phyloP scores from a whole-genome alignment of 148 eudicot species.

The Euryodendron excelsum region DNA sequence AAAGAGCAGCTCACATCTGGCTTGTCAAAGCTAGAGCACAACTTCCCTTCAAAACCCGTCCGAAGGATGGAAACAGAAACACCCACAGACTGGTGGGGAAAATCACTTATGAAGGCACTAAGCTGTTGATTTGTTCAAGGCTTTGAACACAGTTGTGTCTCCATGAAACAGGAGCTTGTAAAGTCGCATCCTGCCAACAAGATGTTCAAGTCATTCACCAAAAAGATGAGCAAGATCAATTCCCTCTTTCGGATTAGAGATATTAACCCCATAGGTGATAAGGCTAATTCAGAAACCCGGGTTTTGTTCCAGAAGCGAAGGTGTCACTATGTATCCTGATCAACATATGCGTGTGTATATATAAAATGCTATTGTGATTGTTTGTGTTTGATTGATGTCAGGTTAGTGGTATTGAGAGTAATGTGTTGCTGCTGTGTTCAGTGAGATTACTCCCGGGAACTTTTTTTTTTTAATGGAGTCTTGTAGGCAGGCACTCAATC shows the following conservation, averaged over 20 bases:
- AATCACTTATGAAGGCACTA: no score
- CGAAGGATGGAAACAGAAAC: conserved; percentile 46
- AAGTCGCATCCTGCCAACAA: conserved; percentile 64
- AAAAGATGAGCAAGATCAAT: conserved; percentile 63
- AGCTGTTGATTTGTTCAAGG: no score
- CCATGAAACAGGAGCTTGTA: conserved; percentile 82
- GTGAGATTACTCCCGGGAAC: background rate
- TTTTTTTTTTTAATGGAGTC: background rate
- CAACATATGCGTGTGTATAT: background rate
- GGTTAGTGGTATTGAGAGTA: conserved; percentile 2
- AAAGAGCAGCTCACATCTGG: conserved; percentile 93
- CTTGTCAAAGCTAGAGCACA: conserved; percentile 65
- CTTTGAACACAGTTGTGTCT: no score
- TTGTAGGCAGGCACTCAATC: background rate
- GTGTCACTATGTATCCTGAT: conserved; percentile 60
- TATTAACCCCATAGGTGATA: conserved; percentile 34
- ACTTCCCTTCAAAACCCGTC: conserved; percentile 38
- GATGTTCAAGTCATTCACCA: conserved; percentile 76
- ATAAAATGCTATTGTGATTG: background rate
- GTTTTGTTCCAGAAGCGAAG: conserved; percentile 69
- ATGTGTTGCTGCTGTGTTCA: background rate
- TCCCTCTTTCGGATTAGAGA: conserved; percentile 39
- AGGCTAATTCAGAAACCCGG: conserved; percentile 46
- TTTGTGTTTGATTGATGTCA: conserved; percentile 1
- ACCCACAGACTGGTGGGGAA: conserved; percentile 93